Conservation (phyloP, 768 basidiomycete species). For the Dioszegia hungarica region DNA sequence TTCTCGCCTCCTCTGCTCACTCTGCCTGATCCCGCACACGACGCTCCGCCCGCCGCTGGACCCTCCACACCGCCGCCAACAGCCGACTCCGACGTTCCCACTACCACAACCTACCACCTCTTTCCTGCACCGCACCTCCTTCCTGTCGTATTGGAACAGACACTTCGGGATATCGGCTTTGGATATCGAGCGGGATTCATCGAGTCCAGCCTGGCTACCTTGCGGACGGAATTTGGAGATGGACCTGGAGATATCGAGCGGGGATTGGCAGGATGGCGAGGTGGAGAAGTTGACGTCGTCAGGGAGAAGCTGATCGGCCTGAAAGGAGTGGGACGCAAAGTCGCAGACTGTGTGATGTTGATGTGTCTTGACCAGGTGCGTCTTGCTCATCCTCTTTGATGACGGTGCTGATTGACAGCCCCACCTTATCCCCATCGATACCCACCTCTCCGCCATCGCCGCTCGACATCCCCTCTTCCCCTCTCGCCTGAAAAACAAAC, state of each 20-base stretch:
- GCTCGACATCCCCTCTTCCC: constrained; percentile 48
- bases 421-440: constrained; percentile 90
- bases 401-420: constrained; percentile 51
- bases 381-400: not conserved
- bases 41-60: not conserved
- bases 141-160: constrained; percentile 55
- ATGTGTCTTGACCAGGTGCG: constrained; percentile 87
- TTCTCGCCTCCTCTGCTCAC: constrained; percentile 69
- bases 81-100: constrained; percentile 27
- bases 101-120: constrained; percentile 70
- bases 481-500: constrained; percentile 32
- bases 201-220: constrained; percentile 45
- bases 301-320: constrained; percentile 72
- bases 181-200: constrained; percentile 93
- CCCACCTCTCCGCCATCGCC: constrained; percentile 88
- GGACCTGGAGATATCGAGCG: constrained; percentile 20
- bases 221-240: constrained; percentile 23
- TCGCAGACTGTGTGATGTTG: constrained; percentile 87
- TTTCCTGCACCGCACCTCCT: constrained; percentile 62
- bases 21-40: constrained; percentile 21
- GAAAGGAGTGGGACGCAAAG: constrained; percentile 90
- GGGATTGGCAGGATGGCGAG: constrained; percentile 47
- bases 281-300: constrained; percentile 57
- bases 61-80: not conserved
- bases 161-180: constrained; percentile 78